A percentile compares a stretch with the other conserved stretches of the same genome.
phyloP scores from a whole-genome alignment of 2,329 filamentous ascomycete genomes.

The Pseudocercospora fijiensis region DNA sequence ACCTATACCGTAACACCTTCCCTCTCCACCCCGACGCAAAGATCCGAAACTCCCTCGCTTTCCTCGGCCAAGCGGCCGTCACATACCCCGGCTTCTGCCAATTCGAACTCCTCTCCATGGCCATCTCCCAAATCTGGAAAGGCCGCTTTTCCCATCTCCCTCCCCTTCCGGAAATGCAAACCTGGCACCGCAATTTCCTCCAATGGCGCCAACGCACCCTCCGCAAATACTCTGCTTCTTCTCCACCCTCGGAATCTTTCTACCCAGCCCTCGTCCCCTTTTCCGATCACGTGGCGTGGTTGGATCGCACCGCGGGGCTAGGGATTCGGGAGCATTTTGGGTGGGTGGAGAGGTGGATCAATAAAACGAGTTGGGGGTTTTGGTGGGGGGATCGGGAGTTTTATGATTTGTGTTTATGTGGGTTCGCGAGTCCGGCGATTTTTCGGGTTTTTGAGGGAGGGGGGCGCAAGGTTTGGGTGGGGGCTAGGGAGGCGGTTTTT shows the following conservation, averaged over 20 bases:
- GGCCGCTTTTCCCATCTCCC: conserved; percentile 30
- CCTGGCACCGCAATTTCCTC: conserved; percentile 23
- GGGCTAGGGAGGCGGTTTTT: conserved; percentile 34
- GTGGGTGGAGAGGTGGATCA: conserved; percentile 24
- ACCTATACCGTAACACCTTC: conserved; percentile 39
- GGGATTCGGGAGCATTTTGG: conserved; percentile 38
- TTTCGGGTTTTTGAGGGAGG: conserved; percentile 41
- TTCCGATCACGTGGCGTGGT: conserved; percentile 33
- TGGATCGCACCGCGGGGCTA: conserved; percentile 38
- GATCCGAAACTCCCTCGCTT: conserved; percentile 34
- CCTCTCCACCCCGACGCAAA: conserved; percentile 30
- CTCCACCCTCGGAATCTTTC: no score
- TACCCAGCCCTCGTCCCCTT: conserved; percentile 28
- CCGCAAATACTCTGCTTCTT: conserved; percentile 16
- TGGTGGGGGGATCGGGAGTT: conserved; percentile 39
- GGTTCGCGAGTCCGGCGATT: conserved; percentile 37
- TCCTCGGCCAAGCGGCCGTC: conserved; percentile 33
- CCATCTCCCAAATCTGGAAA: conserved; percentile 39
- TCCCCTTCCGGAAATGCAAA: conserved; percentile 34
- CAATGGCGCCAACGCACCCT: conserved; percentile 18
- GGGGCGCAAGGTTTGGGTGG: conserved; percentile 37
- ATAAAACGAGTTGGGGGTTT: conserved; percentile 38
- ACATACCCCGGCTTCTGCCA: conserved; percentile 32
- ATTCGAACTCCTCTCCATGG: conserved; percentile 34
- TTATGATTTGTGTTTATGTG: conserved; percentile 37